Evolutionary conservation across 2,329 filamentous ascomycete species (phyloP).

Genomic region (Pyrenophora teres): DNA sequence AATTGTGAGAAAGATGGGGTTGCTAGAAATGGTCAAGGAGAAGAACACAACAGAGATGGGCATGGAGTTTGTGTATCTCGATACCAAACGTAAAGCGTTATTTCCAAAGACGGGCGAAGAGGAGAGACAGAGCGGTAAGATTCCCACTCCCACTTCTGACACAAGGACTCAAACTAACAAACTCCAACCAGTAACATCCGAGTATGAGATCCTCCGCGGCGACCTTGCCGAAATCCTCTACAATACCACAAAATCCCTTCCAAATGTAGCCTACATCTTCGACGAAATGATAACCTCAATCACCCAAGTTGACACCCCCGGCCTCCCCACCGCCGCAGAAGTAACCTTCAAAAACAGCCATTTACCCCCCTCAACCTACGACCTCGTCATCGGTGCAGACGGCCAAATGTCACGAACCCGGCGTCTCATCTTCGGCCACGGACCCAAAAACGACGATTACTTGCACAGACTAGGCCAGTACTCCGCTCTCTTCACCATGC

Average conservation of each 20-base stretch:
- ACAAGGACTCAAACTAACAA: conserved; percentile 26
- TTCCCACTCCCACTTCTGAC: conserved; percentile 27
- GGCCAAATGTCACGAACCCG: conserved; percentile 39
- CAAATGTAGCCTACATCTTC: conserved; percentile 43
- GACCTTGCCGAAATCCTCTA: conserved; percentile 60
- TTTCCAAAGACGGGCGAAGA: conserved; percentile 38
- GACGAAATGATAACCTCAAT: conserved; percentile 37
- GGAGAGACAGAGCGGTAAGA: conserved; percentile 17
- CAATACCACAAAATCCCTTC: conserved; percentile 42
- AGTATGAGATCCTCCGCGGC: conserved; percentile 65
- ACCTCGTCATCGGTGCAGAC: conserved; percentile 40
- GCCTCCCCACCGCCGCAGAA: conserved; percentile 30
- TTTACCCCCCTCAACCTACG: conserved; percentile 17
- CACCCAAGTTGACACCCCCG: conserved; percentile 10
- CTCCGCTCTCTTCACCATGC: conserved; percentile 41
- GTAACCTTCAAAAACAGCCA: conserved; percentile 47
- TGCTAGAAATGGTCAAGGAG: conserved; percentile 50
- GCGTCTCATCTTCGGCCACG: conserved; percentile 30
- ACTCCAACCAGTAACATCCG: conserved; percentile 51
- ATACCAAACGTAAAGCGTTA: conserved; percentile 19
- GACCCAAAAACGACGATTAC: conserved; percentile 26
- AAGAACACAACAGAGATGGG: conserved; percentile 56
- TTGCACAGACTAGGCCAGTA: conserved; percentile 33
- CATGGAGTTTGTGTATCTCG: conserved; percentile 45
- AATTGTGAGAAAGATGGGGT: conserved; percentile 58